Evolutionary conservation across 2,329 filamentous ascomycete species (phyloP), one percentile per base, ranked within the genome.

Genomic region (Fusarium subglutinans): DNA sequence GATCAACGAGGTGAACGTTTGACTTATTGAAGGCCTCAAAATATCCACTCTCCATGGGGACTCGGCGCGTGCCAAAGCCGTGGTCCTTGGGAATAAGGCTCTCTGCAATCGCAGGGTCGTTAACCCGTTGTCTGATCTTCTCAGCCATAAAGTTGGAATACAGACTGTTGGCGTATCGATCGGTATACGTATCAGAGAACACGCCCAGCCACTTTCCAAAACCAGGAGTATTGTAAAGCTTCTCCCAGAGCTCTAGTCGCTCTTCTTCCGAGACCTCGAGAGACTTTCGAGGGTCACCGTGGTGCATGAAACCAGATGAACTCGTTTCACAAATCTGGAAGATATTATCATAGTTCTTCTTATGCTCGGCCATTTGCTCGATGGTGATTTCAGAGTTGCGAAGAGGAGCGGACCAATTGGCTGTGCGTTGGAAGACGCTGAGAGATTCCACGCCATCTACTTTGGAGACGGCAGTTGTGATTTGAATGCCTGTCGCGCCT

Each of bases 381-480:
- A 57, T 3, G 0, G 74, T 63, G 20, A 80, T 78, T 3, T 63
- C 53, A 1, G 45, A 41, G 14, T 78, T 78, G 12, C 63, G 67
- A 1, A 79, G 68, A 6, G 79, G 79, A 15, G 73, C 74, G 0
- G 76, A 70, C 76, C 72, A 79, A 37, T 75, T 79, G 14, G 79
- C 68, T 1, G 77, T 80, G 5, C 80, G 73, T 24, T 81, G 80
- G 35, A 81, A 81, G 1, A 80, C 77, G 3, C 73, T 81, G 17
- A 83, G 63, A 9, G 80, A 82, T 43, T 81, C 79, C n/a, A 83
- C 76, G 6, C 68, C 76, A 5, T 80, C 75, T 2, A 70, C 73
- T 7, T 77, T 74, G 1, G 73, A 74, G 2, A 76, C 7, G 4
- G 70, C 33, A 1, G 73, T 76, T 6, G 68, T 76, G 11, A 60